A percentile compares a stretch with the other conserved stretches of the same genome.
Conservation (phyloP, 345 rosid genomes). For the Limnanthes douglasii region DNA sequence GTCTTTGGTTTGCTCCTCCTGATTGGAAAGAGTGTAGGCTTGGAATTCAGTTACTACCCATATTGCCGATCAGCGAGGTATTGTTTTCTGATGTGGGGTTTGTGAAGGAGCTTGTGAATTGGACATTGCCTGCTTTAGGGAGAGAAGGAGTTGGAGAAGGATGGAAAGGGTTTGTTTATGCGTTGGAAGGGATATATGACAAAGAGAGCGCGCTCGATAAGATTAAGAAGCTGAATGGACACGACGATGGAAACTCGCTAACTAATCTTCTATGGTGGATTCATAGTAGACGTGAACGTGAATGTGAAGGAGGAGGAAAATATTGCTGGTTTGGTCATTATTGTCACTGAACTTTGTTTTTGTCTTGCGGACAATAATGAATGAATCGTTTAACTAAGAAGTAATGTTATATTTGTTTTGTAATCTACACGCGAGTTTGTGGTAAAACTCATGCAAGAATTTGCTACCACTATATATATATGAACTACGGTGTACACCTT, state of each 20-base stretch:
- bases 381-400: too few species aligned
- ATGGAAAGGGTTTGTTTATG: conserved; percentile 86
- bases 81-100: conserved; percentile 53
- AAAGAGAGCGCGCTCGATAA: conserved; percentile 51
- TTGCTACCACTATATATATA: too few species aligned
- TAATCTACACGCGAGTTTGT: too few species aligned
- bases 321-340: conserved; percentile 62
- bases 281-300: conserved; percentile 42
- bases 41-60: conserved; percentile 74
- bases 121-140: conserved; percentile 56
- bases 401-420: too few species aligned
- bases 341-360: conserved; percentile 25
- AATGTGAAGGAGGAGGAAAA: conserved; percentile 35
- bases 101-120: conserved; percentile 52
- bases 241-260: conserved; percentile 72
- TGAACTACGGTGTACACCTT: too few species aligned
- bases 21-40: conserved; percentile 72
- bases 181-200: conserved; percentile 62
- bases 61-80: conserved; percentile 54
- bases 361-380: too few species aligned
- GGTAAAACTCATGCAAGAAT: too few species aligned
- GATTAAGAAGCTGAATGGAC: conserved; percentile 32
- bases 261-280: conserved; percentile 87
- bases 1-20: conserved; percentile 82
- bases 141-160: conserved; percentile 78